These are phyloP conservation scores for Suillus luteus DNA, from an alignment of 768 basidiomycete species.

Conservation along the genomic window DNA sequence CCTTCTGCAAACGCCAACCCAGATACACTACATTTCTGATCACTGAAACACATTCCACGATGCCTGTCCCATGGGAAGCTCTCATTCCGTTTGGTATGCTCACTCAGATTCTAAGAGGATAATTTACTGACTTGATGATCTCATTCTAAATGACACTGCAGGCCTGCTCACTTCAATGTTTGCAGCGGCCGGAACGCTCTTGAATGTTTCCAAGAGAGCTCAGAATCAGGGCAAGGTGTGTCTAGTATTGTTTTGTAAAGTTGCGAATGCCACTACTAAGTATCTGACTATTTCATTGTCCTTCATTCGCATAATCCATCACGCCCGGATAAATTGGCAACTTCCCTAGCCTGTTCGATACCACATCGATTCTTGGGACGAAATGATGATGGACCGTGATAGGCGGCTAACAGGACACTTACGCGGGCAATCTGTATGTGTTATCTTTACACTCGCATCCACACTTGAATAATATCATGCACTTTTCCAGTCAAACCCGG, in stretches of 20 bases:
- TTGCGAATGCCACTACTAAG: background rate
- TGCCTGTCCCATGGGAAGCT: conserved; percentile 98
- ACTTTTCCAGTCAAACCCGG: conserved; percentile 56
- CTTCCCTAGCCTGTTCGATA: conserved; percentile 76
- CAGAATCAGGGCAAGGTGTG: conserved; percentile 91
- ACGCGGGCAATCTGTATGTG: conserved; percentile 83
- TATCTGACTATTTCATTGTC: background rate
- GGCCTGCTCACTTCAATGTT: conserved; percentile 88
- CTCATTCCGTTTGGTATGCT: conserved; percentile 88
- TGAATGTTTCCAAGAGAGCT: conserved; percentile 73
- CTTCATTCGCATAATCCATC: background rate
- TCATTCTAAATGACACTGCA: conserved; percentile 33
- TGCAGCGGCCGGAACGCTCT: conserved; percentile 84
- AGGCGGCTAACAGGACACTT: conserved; percentile 81
- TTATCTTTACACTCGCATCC: background rate
- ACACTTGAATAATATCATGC: background rate
- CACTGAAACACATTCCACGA: conserved; percentile 34
- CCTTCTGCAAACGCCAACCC: conserved; percentile 5
- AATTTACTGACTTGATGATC: background rate
- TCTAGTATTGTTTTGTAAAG: background rate
- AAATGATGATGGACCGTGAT: conserved; percentile 96
- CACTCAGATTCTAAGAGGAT: background rate
- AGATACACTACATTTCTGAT: background rate
- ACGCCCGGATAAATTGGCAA: background rate
- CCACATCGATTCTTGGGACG: conserved; percentile 86